A percentile compares a stretch with the other conserved stretches of the same genome.
Evolutionary conservation across 495 filamentous ascomycete genomes (phyloP).

Genomic region (Penicillium macrosclerotiorum): DNA sequence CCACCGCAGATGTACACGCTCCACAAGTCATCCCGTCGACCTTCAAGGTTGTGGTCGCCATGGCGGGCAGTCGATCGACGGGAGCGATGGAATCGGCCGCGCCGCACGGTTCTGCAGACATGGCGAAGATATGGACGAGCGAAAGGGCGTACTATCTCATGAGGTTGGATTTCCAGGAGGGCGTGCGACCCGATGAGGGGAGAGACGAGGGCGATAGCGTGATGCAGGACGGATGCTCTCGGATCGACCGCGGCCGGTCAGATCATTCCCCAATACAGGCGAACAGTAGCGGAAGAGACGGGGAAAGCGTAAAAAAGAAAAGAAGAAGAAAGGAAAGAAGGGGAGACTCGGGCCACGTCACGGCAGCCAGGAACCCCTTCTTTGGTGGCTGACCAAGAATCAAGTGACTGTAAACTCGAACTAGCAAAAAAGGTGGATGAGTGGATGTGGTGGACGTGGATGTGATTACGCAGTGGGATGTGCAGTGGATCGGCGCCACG

Average conservation of each 20-base stretch:
- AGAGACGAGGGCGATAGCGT: constrained; percentile 11
- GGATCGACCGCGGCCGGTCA: constrained; percentile 21
- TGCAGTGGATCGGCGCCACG: constrained; percentile 18
- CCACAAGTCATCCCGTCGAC: constrained; percentile 95
- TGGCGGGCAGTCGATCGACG: constrained; percentile 28
- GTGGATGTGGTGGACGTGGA: no score
- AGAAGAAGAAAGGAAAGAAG: neutral
- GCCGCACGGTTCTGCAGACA: constrained; percentile 20
- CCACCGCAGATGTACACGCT: constrained; percentile 84
- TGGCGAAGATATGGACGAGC: constrained; percentile 13
- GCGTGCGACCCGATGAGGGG: constrained; percentile 9
- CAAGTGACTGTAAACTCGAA: no score
- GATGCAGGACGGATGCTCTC: constrained; percentile 22
- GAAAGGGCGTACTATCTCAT: constrained; percentile 32
- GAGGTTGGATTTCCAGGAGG: no score
- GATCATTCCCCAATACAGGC: constrained; percentile 26
- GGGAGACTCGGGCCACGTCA: constrained; percentile 12
- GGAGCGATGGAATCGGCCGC: constrained; percentile 16
- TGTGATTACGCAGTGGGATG: constrained; percentile 16
- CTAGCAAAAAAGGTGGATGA: constrained; percentile 2
- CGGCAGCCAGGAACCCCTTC: no score
- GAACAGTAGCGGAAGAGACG: neutral
- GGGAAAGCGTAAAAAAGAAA: neutral
- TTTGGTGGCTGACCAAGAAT: no score
- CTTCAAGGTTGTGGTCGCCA: constrained; percentile 88